Evolutionary conservation across 139 green algal species (phyloP).

Genomic region (Chlorella sp.): DNA sequence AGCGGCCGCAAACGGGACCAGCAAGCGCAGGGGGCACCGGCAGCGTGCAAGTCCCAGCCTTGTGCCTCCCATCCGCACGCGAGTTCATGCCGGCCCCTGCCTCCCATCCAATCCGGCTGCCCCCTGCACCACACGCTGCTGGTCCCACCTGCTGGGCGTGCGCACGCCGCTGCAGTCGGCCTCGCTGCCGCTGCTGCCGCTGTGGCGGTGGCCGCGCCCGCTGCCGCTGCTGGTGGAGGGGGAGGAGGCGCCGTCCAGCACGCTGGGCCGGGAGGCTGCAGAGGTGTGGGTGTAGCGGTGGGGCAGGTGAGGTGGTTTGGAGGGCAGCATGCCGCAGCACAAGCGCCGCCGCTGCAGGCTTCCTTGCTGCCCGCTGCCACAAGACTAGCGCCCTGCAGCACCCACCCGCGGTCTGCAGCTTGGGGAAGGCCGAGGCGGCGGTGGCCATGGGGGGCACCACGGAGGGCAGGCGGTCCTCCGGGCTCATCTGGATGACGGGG

Average conservation of each 20-base stretch:
- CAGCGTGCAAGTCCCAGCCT: too few relatives aligned
- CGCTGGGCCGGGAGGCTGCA: background rate
- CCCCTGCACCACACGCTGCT: background rate
- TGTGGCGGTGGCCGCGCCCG: background rate
- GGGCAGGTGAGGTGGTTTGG: background rate
- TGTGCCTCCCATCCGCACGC: background rate
- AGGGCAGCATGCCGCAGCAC: background rate
- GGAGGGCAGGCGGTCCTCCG: background rate
- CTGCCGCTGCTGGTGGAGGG: slow-evolving; percentile 1
- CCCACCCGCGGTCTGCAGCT: background rate
- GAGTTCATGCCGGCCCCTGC: background rate
- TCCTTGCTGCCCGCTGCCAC: background rate
- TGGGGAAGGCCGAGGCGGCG: background rate
- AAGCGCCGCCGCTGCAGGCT: background rate
- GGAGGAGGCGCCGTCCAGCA: slow-evolving; percentile 15
- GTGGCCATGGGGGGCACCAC: background rate
- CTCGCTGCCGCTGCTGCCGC: background rate
- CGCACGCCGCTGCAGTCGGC: too few relatives aligned
- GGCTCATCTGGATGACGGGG: slow-evolving; percentile 15
- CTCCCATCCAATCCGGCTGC: background rate
- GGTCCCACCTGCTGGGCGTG: too few relatives aligned
- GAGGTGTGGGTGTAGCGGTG: background rate
- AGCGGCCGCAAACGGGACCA: background rate
- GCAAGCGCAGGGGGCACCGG: background rate
- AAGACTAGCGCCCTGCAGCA: background rate